Conservation (phyloP, 2,329 filamentous ascomycete genomes). For the Thelonectria olida region DNA sequence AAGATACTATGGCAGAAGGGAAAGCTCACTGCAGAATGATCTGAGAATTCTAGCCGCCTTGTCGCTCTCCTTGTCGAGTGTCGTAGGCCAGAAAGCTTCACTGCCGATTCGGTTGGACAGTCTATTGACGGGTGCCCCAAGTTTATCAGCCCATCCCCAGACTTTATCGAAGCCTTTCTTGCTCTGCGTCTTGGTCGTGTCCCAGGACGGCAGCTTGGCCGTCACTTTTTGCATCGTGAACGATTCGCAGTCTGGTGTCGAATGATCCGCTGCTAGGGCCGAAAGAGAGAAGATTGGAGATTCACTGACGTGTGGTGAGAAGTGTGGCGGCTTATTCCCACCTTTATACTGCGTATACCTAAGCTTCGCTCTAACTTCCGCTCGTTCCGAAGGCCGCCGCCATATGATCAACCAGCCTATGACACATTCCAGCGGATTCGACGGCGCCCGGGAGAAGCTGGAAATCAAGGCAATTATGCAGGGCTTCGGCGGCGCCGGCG, state of each 20-base stretch:
- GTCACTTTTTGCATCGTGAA: constrained; percentile 47
- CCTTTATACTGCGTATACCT: not conserved
- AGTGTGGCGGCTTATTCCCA: not conserved
- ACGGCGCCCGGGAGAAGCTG: not conserved
- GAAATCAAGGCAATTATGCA: not conserved
- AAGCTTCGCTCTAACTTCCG: not conserved
- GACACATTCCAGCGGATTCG: not conserved
- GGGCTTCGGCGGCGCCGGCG: not conserved
- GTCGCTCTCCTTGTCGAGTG: constrained; percentile 86
- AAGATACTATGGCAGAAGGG: no score
- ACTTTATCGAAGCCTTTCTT: constrained; percentile 80
- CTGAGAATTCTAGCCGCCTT: constrained; percentile 86
- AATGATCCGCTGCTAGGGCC: not conserved
- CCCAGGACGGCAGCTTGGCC: constrained; percentile 56
- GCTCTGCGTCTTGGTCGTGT: constrained; percentile 60
- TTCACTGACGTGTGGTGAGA: no score
- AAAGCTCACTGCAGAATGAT: constrained; percentile 81
- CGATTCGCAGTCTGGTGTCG: not conserved
- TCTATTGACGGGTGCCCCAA: constrained; percentile 79
- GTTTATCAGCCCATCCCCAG: constrained; percentile 62
- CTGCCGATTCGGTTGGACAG: constrained; percentile 81
- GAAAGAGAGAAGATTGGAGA: not conserved
- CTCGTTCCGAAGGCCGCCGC: constrained; percentile 4
- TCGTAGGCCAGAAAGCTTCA: constrained; percentile 88
- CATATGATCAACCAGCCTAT: not conserved